These are phyloP conservation scores for Escovopsis sp. DNA, from an alignment of 2,329 filamentous ascomycete species.

Conservation along the genomic window DNA sequence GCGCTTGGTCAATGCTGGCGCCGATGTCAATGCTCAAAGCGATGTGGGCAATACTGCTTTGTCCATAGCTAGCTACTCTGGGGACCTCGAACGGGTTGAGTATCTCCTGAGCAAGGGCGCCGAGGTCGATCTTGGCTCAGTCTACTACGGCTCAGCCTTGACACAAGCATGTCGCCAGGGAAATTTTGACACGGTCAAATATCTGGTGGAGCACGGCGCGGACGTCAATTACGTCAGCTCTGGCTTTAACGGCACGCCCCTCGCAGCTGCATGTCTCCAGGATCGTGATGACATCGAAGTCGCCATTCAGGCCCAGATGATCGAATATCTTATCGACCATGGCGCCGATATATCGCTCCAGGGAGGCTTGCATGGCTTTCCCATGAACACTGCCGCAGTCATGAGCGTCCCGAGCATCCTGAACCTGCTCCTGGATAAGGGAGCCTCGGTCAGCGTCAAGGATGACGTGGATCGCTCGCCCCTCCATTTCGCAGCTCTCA, in stretches of 20 bases:
- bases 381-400: conserved; percentile 8
- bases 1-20: conserved; percentile 4
- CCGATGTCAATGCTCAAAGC: conserved; percentile 1
- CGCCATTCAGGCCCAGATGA: conserved; percentile 8
- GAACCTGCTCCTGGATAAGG: conserved; percentile 6
- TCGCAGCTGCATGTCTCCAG: too few relatives aligned
- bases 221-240: conserved; percentile 1
- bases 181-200: not conserved
- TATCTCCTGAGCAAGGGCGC: conserved; percentile 5
- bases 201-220: conserved; percentile 4
- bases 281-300: not conserved
- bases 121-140: conserved; percentile 4
- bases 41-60: conserved; percentile 1
- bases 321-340: conserved; percentile 10
- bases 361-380: conserved; percentile 8
- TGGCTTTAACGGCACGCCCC: too few relatives aligned
- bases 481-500: conserved; percentile 4
- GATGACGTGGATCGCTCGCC: conserved; percentile 2
- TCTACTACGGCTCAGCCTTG: conserved; percentile 2
- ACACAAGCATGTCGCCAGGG: conserved; percentile 1
- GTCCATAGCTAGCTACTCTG: not conserved
- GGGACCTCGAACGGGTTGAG: conserved; percentile 3
- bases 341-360: conserved; percentile 6
- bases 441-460: conserved; percentile 1
- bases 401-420: conserved; percentile 5